Percentiles rank a stretch among this genome's conserved stretches.
phyloP scores from a whole-genome alignment of 345 rosid genomes.

The Populus ilicifolia region DNA sequence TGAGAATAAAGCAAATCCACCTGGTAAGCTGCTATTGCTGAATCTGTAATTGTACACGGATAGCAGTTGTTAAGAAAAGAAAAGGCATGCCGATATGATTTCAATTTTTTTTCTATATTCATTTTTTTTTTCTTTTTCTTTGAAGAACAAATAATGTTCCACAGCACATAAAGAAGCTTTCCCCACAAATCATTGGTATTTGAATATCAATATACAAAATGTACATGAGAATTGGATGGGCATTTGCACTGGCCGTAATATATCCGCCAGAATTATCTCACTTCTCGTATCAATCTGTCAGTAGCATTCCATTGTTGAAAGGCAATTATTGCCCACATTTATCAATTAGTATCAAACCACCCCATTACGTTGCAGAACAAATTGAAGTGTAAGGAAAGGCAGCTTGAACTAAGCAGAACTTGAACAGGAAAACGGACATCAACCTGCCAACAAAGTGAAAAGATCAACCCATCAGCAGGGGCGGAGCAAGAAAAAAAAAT shows the following conservation, averaged over 20 bases:
- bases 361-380: constrained; percentile 21
- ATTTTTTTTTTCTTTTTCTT: constrained; percentile 17
- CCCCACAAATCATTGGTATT: constrained; percentile 48
- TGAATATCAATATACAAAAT: constrained; percentile 61
- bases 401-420: neutral
- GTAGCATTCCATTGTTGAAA: constrained; percentile 31
- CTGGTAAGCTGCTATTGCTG: neutral
- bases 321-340: constrained; percentile 18
- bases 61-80: neutral
- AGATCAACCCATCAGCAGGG: neutral
- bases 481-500: no score
- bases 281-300: constrained; percentile 46
- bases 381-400: constrained; percentile 6
- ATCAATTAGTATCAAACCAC: constrained; percentile 38
- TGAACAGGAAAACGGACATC: constrained; percentile 20
- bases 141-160: constrained; percentile 65
- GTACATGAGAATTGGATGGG: constrained; percentile 52
- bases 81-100: neutral
- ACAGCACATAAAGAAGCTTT: constrained; percentile 45
- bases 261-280: constrained; percentile 20
- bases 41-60: neutral
- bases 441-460: constrained; percentile 40
- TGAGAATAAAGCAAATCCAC: neutral
- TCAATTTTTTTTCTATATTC: neutral
- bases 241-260: constrained; percentile 18